Percentiles rank a stretch among this genome's conserved stretches.
These are phyloP conservation scores for Wickerhamomyces alni DNA, from an alignment of 805 yeast genomes.

Conservation along the genomic window DNA sequence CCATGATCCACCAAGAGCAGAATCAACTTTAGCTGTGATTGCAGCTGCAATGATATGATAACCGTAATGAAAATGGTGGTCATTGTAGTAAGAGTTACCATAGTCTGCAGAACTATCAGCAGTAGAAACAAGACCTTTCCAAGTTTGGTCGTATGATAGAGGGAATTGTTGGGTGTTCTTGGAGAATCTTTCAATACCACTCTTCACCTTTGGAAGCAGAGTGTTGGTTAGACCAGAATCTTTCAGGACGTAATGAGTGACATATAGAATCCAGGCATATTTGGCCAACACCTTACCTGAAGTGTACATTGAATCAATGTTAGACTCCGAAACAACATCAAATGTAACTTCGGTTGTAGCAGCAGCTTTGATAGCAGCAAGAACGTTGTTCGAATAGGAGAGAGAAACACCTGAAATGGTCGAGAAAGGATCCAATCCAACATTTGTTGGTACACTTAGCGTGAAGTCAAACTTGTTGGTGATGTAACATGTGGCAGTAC, in stretches of 20 bases:
- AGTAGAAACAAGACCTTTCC: slow-evolving; percentile 74
- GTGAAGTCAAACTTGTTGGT: slow-evolving; percentile 35
- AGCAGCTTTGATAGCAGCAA: slow-evolving; percentile 26
- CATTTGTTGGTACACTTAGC: slow-evolving; percentile 36
- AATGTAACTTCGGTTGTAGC: slow-evolving; percentile 30
- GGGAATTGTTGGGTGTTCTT: slow-evolving; percentile 66
- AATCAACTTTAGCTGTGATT: slow-evolving; percentile 50
- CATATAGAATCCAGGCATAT: slow-evolving; percentile 81
- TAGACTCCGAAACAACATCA: slow-evolving; percentile 40
- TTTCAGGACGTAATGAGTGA: slow-evolving; percentile 57
- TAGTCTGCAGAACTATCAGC: slow-evolving; percentile 60
- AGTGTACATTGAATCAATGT: slow-evolving; percentile 80
- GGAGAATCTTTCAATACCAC: slow-evolving; percentile 65
- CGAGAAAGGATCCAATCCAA: slow-evolving; percentile 42
- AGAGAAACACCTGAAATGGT: slow-evolving; percentile 24
- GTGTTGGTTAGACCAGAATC: slow-evolving; percentile 45
- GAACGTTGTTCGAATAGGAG: slow-evolving; percentile 25
- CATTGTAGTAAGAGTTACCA: slow-evolving; percentile 67
- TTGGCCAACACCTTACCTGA: slow-evolving; percentile 87
- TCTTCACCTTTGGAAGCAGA: slow-evolving; percentile 53
- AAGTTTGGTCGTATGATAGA: slow-evolving; percentile 68
- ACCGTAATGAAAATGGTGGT: slow-evolving; percentile 75
- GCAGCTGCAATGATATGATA: slow-evolving; percentile 72
- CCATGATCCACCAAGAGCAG: slow-evolving; percentile 47
- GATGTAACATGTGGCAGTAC: slow-evolving; percentile 38